These are phyloP conservation scores for Pseudogymnoascus destructans DNA, from an alignment of 2,329 filamentous ascomycete genomes.

Conservation along the genomic window DNA sequence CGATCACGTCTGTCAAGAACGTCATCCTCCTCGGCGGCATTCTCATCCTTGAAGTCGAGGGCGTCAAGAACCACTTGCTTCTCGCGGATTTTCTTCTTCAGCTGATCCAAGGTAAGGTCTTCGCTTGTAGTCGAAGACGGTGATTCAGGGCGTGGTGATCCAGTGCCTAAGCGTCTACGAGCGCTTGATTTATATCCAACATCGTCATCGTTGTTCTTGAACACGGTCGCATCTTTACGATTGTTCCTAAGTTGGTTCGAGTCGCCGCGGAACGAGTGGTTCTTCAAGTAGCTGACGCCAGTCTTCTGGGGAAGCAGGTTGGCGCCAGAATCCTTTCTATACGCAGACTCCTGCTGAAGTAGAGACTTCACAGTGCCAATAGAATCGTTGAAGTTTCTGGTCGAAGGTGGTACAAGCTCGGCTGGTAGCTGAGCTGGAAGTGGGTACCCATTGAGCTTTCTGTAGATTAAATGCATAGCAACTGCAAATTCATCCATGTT, in stretches of 20 bases:
- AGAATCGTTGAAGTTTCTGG: slow-evolving; percentile 81
- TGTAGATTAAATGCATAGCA: slow-evolving; percentile 97
- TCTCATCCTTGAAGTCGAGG: slow-evolving; percentile 92
- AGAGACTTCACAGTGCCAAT: slow-evolving; percentile 87
- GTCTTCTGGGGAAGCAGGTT: slow-evolving; percentile 88
- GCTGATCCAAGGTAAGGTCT: slow-evolving; percentile 72
- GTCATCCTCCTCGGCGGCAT: slow-evolving; percentile 79
- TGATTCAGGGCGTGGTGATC: slow-evolving; percentile 68
- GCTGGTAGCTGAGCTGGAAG: slow-evolving; percentile 76
- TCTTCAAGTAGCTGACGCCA: slow-evolving; percentile 96
- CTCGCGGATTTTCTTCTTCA: slow-evolving; percentile 85
- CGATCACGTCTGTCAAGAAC: slow-evolving; percentile 80
- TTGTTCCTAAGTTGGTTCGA: slow-evolving; percentile 42
- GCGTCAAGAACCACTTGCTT: slow-evolving; percentile 90
- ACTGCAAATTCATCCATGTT: slow-evolving; percentile 97
- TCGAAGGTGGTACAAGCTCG: slow-evolving; percentile 88
- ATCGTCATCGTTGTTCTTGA: slow-evolving; percentile 90
- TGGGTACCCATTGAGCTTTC: slow-evolving; percentile 91
- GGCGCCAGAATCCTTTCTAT: slow-evolving; percentile 77
- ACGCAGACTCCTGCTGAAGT: slow-evolving; percentile 78
- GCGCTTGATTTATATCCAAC: slow-evolving; percentile 90
- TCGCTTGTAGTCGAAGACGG: slow-evolving; percentile 56
- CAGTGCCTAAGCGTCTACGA: slow-evolving; percentile 56
- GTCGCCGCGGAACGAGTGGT: slow-evolving; percentile 70
- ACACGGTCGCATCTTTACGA: slow-evolving; percentile 91